Base-by-base conservation (phyloP, 352 stramenopile species). In the Thalassiosira livingstoniorum region DNA sequence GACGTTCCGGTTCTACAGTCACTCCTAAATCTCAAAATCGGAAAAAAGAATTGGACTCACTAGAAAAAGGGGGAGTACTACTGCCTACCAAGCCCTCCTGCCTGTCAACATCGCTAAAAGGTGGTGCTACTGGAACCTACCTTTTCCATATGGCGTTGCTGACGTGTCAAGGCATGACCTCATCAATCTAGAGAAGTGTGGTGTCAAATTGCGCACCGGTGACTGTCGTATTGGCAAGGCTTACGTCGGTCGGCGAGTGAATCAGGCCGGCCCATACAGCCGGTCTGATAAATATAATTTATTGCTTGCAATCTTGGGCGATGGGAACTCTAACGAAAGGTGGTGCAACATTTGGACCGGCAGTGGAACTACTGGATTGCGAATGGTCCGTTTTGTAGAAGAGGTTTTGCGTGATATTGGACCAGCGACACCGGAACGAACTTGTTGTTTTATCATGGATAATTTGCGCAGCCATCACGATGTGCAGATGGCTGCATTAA, bases 131-230 rank as follows among this genome's bases (percentile, higher is more conserved):
- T 77, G 68, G 68, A 77, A 66, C 31, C 18, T 42, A 3, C 23
- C 27, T n/a, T 77, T 47, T 61, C 68, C 55, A 25, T 43, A 39
- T 58, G 68, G 68, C 15, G 58, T 66, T 66, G 54, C 57, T 51
- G 55, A 68, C 23, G 68, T 77, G 23, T 27, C 23, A 2, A 15
- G 54, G 4, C 5, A 61, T 27, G 68, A 77, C 58, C 10, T 77
- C 21, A 77, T 77, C 29, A 35, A 77, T 60, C 7, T 77, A 4
- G 71, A 79, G 13, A 37, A 70, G 25, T 60, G 39, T 47, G 69
- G 57, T 13, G 29, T 62, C 34, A n/a, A 47, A 13, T 79, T 58
- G 55, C 5, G 27, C n/a, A 75, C 34, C 21, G 35, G 31, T n/a
- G 27, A 68, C 23, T 2, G 68, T 18, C 18, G 32, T 21, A 58